Evolutionary conservation across 495 filamentous ascomycete genomes (phyloP).

Genomic region (Chaetomium tenue): DNA sequence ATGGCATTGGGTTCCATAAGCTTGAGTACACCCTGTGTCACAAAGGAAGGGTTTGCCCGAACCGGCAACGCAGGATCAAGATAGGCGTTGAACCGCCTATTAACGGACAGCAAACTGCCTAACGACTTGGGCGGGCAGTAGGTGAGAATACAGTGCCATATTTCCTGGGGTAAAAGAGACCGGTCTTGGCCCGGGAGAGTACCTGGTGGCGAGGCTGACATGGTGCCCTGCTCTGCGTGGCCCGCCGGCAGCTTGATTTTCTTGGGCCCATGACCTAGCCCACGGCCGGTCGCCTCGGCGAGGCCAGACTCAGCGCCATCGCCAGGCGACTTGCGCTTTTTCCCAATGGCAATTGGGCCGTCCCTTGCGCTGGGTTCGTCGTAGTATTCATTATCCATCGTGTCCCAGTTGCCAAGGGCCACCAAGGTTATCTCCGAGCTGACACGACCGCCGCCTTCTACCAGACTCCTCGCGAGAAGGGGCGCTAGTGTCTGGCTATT

Average conservation of each 20-base stretch:
- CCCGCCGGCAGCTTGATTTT: conserved; percentile 40
- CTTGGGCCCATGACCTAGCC: conserved; percentile 28
- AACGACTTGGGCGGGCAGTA: conserved; percentile 52
- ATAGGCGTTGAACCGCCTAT: conserved; percentile 53
- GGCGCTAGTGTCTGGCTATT: background rate
- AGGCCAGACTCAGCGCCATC: conserved; percentile 3
- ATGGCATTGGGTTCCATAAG: conserved; percentile 52
- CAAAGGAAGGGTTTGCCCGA: conserved; percentile 25
- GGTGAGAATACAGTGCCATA: conserved; percentile 58
- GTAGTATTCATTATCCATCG: background rate
- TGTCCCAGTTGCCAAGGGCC: background rate
- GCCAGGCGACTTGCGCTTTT: conserved; percentile 42
- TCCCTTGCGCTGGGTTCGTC: conserved; percentile 16
- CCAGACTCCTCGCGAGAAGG: too few species aligned
- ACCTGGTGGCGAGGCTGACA: conserved; percentile 16
- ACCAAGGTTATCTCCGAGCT: background rate
- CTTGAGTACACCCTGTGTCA: conserved; percentile 23
- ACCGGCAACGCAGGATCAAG: conserved; percentile 46
- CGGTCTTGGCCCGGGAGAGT: conserved; percentile 29
- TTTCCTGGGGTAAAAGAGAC: conserved; percentile 48
- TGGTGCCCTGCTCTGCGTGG: background rate
- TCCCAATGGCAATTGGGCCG: conserved; percentile 24
- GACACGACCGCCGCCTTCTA: background rate
- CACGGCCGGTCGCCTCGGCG: background rate
- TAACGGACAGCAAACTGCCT: conserved; percentile 51